Base-by-base conservation (phyloP, 1,139 yeast species). In the Kodamaea alishanica region DNA sequence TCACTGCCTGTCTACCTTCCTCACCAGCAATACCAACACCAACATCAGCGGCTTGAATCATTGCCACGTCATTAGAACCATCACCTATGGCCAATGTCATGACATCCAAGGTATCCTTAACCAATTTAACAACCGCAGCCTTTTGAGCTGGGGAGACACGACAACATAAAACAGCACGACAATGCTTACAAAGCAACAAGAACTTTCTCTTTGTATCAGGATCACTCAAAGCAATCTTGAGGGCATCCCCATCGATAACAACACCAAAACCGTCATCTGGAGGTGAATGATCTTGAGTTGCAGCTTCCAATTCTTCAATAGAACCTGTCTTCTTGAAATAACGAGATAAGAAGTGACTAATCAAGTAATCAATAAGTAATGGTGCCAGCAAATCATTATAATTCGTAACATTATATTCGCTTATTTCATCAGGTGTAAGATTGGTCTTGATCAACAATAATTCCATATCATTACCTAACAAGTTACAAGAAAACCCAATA, bases 1-100 rank as follows among this genome's bases (percentile, higher is more conserved):
- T 92, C 8, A 83, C 97, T 9, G 98, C 98, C 61, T 90, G 97
- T 35, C 97, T 74, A 50, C 98, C 98, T 70, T 92, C 98, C 65
- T 88, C 95, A 60, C 98, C 98, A 34, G 96, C 95, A 53, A 92
- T 92, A 63, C 98, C 98, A 35, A 92, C 94, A 51, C 98, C 98
- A 26, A 92, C 94, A 64, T 92, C 94, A 1, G 98, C 98, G 28
- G 95, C 89, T 60, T 92, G 97, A 51, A 92, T 92, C 98, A 92
- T 92, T 5, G 97, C 95, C 46, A 92, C 98, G 65, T 92, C 98
- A 58, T 92, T 92, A 30, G 97, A 95, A 43, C 98, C 98, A 61
- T 92, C 98, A 47, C 98, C 98, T 60, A 92, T 86, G 1, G 97
- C 95, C 48, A 92, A 70, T 1, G 97, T 85, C 85, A 85, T 85